These are phyloP conservation scores for Coemansia interrupta DNA, from an alignment of 192 early-diverging fungal species.

Conservation along the genomic window DNA sequence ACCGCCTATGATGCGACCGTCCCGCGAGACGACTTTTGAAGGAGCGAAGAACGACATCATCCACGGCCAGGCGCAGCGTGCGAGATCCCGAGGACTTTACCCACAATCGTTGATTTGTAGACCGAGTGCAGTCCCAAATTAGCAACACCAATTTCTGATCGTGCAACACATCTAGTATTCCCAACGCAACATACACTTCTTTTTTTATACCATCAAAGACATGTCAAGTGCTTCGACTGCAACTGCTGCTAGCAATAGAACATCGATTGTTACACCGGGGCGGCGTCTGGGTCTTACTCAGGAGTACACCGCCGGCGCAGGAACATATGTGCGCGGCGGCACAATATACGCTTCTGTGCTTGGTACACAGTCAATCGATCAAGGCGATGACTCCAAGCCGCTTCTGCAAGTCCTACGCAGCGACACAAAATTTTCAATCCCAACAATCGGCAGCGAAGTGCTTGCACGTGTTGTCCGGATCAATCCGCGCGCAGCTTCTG, in stretches of 20 bases:
- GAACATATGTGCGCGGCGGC: constrained; percentile 69
- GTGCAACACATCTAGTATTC: too few species aligned
- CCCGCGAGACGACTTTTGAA: constrained; percentile 6
- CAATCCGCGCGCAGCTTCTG: constrained; percentile 78
- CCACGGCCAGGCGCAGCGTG: too few species aligned
- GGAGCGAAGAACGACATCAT: neutral
- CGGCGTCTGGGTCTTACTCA: constrained; percentile 66
- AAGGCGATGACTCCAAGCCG: constrained; percentile 19
- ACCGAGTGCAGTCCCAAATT: too few species aligned
- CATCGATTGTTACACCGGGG: constrained; percentile 66
- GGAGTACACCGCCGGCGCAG: constrained; percentile 64
- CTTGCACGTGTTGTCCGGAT: constrained; percentile 88
- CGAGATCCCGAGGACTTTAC: too few species aligned
- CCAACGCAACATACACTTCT: neutral
- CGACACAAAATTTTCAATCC: constrained; percentile 68
- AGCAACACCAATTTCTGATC: too few species aligned
- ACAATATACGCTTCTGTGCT: constrained; percentile 63
- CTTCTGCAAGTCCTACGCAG: constrained; percentile 58
- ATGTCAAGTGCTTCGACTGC: neutral
- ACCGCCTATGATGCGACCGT: constrained; percentile 53
- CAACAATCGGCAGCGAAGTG: constrained; percentile 70
- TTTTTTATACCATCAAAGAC: neutral
- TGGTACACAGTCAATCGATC: constrained; percentile 27
- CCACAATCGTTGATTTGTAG: too few species aligned
- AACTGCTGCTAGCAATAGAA: constrained; percentile 6